Conservation (phyloP, 2,329 filamentous ascomycete species). For the Westerdykella ornata region DNA sequence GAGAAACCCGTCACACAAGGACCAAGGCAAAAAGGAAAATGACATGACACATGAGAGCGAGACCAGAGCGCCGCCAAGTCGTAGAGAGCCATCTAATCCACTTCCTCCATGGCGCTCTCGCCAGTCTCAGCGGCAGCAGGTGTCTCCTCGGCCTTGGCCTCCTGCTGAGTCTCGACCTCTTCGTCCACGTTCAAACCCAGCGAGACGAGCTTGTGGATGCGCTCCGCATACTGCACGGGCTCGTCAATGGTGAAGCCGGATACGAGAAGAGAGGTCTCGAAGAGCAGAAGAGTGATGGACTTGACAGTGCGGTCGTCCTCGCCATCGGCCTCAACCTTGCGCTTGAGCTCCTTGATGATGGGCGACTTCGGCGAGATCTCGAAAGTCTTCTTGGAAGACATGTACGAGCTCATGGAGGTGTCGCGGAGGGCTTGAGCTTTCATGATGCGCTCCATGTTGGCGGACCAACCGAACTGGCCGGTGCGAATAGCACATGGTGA, state of each 20-base stretch:
- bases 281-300: slow-evolving; percentile 96
- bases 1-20: slow-evolving; percentile 31
- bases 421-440: slow-evolving; percentile 99
- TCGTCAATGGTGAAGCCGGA: slow-evolving; percentile 99
- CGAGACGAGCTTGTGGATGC: slow-evolving; percentile 99
- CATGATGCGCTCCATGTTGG: slow-evolving; percentile 99
- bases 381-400: slow-evolving; percentile 99
- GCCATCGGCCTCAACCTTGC: slow-evolving; percentile 95
- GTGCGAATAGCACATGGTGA: slow-evolving; percentile 98
- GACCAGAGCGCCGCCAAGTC: slow-evolving; percentile 35
- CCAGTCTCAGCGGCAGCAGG: slow-evolving; percentile 59
- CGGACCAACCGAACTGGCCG: slow-evolving; percentile 99
- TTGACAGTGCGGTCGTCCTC: slow-evolving; percentile 99
- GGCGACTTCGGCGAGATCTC: slow-evolving; percentile 98
- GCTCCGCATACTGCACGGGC: slow-evolving; percentile 94
- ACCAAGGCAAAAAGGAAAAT: slow-evolving; percentile 24
- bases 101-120: slow-evolving; percentile 99
- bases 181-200: slow-evolving; percentile 97
- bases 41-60: slow-evolving; percentile 37
- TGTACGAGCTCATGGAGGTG: slow-evolving; percentile 99
- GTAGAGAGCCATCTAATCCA: slow-evolving; percentile 62
- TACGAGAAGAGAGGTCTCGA: slow-evolving; percentile 96
- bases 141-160: slow-evolving; percentile 54
- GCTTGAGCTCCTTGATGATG: slow-evolving; percentile 98
- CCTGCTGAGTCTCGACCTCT: slow-evolving; percentile 65